Percentiles rank a stretch among this genome's conserved stretches.
These are phyloP conservation scores for Botryotinia calthae DNA, from an alignment of 2,329 filamentous ascomycete genomes.

Conservation along the genomic window DNA sequence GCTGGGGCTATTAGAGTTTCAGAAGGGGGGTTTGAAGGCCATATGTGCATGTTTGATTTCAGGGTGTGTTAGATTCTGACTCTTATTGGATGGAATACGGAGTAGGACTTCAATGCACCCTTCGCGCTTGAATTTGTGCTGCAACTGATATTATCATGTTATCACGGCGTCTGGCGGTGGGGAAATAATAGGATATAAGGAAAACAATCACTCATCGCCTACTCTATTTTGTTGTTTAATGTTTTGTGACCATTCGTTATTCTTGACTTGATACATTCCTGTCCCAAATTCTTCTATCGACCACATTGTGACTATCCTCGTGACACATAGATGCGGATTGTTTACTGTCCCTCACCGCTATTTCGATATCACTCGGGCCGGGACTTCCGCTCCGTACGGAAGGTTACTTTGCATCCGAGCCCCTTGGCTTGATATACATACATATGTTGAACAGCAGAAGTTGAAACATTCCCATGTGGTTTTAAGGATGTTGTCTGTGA, in stretches of 20 bases:
- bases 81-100: slow-evolving; percentile 7
- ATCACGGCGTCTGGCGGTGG: slow-evolving; percentile 16
- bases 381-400: neutral
- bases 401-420: neutral
- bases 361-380: neutral
- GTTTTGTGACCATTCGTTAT: neutral
- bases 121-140: slow-evolving; percentile 19
- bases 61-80: slow-evolving; percentile 6
- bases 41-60: slow-evolving; percentile 19
- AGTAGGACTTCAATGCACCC: slow-evolving; percentile 14
- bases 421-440: neutral
- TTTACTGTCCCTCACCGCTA: neutral
- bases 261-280: neutral
- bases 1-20: neutral
- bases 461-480: neutral
- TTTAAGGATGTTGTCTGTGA: neutral
- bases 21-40: slow-evolving; percentile 1
- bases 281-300: neutral
- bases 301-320: too few relatives aligned
- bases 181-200: slow-evolving; percentile 20
- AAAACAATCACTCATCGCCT: slow-evolving; percentile 14
- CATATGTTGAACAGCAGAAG: neutral
- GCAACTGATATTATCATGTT: slow-evolving; percentile 20
- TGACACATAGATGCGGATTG: neutral
- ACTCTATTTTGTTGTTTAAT: neutral